phyloP scores from a whole-genome alignment of 768 basidiomycete genomes.

The Clathrus columnatus region DNA sequence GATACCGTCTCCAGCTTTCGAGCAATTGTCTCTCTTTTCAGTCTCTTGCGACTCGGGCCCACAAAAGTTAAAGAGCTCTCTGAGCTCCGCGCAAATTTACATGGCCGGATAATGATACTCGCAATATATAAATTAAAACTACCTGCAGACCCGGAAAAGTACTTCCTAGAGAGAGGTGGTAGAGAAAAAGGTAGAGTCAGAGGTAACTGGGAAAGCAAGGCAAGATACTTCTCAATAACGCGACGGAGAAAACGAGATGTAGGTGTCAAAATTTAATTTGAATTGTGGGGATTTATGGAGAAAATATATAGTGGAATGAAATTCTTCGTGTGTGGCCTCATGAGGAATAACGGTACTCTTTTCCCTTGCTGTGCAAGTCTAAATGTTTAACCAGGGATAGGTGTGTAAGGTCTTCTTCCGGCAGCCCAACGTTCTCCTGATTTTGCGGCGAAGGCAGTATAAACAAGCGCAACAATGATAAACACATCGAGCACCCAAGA shows the following conservation, averaged over 20 bases:
- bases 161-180: constrained; percentile 51
- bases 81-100: constrained; percentile 44
- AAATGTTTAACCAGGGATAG: constrained; percentile 16
- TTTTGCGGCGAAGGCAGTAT: constrained; percentile 55
- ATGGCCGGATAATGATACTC: constrained; percentile 58
- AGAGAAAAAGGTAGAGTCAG: constrained; percentile 63
- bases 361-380: too few relatives aligned
- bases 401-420: constrained; percentile 57
- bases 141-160: constrained; percentile 59
- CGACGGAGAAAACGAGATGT: constrained; percentile 69
- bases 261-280: background rate
- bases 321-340: constrained; percentile 50
- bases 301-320: constrained; percentile 56
- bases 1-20: constrained; percentile 74
- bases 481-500: constrained; percentile 54
- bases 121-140: constrained; percentile 51
- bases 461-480: constrained; percentile 43
- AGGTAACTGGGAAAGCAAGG: constrained; percentile 58
- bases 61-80: constrained; percentile 45
- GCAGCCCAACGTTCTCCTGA: constrained; percentile 67
- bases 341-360: constrained; percentile 21
- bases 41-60: constrained; percentile 56
- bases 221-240: constrained; percentile 72
- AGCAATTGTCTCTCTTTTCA: constrained; percentile 53
- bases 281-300: background rate